These are phyloP conservation scores for Fistulinella prunicolor DNA, from an alignment of 768 basidiomycete genomes.

Conservation along the genomic window DNA sequence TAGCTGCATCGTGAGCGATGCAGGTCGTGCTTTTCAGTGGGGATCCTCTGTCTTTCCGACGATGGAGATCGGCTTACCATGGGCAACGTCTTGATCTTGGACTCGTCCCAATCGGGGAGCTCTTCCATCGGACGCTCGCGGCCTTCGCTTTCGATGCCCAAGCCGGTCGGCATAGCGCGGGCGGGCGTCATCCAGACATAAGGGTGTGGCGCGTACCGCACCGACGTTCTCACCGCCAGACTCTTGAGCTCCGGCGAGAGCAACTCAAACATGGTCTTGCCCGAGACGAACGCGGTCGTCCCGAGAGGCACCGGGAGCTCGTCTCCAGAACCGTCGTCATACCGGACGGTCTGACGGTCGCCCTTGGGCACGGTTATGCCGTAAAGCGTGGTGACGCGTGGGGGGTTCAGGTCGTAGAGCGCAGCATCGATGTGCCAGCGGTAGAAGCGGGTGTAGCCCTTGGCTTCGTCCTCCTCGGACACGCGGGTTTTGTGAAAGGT, in stretches of 20 bases:
- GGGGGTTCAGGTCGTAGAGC: constrained; percentile 71
- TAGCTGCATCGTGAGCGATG: constrained; percentile 40
- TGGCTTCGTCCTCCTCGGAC: constrained; percentile 67
- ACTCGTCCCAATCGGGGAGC: constrained; percentile 81
- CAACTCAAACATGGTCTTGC: constrained; percentile 81
- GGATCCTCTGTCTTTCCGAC: not conserved
- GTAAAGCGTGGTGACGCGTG: constrained; percentile 83
- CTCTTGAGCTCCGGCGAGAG: constrained; percentile 71
- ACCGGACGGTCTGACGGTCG: constrained; percentile 57
- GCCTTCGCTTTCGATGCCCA: constrained; percentile 80
- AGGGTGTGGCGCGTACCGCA: constrained; percentile 81
- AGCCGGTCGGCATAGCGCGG: constrained; percentile 68
- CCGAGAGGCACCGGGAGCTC: constrained; percentile 80
- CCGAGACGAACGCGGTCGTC: constrained; percentile 82
- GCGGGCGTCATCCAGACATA: constrained; percentile 90
- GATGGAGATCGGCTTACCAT: constrained; percentile 37
- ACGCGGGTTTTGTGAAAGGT: constrained; percentile 84
- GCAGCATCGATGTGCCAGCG: constrained; percentile 94
- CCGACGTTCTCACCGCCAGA: constrained; percentile 70
- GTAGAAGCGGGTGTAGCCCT: constrained; percentile 85
- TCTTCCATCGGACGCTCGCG: constrained; percentile 63
- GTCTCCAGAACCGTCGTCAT: constrained; percentile 87
- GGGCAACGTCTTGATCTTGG: constrained; percentile 69
- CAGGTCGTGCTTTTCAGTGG: not conserved
- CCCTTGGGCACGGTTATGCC: constrained; percentile 73